Evolutionary conservation across 176 grass and related monocot species (phyloP), one percentile per base, ranked within the genome.

Genomic region (Areca catechu): DNA sequence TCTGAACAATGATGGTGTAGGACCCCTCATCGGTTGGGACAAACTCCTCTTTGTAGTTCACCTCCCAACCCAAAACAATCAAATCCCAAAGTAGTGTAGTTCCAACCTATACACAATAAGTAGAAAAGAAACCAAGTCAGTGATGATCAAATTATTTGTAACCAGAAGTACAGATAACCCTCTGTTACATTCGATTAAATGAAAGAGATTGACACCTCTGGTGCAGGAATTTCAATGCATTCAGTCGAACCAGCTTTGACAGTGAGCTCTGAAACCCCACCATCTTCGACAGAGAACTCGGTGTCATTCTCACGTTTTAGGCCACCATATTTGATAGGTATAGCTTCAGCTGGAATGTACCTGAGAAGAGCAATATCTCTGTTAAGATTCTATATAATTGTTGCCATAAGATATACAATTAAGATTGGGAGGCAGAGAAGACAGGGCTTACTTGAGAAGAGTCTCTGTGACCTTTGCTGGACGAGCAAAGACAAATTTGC

Each of bases 41-140:
- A 55, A 97, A 97, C 76, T 97, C 93, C 77, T 97, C 93, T 71
- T 78, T 97, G 78, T 97, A 97, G 74, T 75, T 80, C 75, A 97
- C 93, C 48, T 98, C 93, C 93, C 93, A 98, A 1, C 87, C 93
- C 20, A 98, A 56, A 62, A 98, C 93, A 25, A 68, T 80, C 70
- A 98, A 7, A 53, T 92, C 87, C 93, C 93, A 98, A 16, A 78
- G 52, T 66, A 90, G 52, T 20, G 80, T 88, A 1, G 58, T 57
- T 16, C 78, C 93, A 49, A 54, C 83, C 93, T 97, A 76, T 21
- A 74, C 4, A 60, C 17, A 54, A 12, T 0, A 14, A 43, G 34
- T 43, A 12, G 34, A 43, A 43, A 43, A 43, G 34, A 43, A 43
- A 1, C 34, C 30, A 7, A 43, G 34, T 12, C 1, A 43, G 27